Percentiles rank a stretch among this genome's conserved stretches.
Conservation (phyloP, 768 basidiomycete genomes). For the Russula vinacea region DNA sequence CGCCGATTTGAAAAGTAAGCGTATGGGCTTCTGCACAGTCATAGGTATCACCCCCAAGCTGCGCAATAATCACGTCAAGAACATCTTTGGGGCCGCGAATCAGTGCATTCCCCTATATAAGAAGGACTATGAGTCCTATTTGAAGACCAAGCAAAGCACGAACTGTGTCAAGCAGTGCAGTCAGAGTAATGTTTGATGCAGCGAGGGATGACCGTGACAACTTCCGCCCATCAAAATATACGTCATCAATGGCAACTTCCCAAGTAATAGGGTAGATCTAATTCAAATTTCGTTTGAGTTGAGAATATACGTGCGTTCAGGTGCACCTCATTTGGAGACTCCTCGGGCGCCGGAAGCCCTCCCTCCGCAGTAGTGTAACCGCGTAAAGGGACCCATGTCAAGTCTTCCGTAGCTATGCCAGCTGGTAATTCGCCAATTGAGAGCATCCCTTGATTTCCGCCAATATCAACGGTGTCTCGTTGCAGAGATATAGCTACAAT, state of each 20-base stretch:
- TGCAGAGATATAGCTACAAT: conserved; percentile 55
- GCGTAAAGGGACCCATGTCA: conserved; percentile 68
- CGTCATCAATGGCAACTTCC: conserved; percentile 70
- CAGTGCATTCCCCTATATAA: conserved; percentile 64
- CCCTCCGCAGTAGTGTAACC: conserved; percentile 50
- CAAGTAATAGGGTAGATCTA: conserved; percentile 43
- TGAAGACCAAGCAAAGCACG: conserved; percentile 28
- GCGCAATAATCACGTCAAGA: conserved; percentile 44
- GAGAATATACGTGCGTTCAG: not conserved
- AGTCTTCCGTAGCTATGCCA: conserved; percentile 44
- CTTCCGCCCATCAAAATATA: conserved; percentile 63
- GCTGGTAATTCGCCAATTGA: conserved; percentile 64
- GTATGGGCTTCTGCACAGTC: conserved; percentile 60
- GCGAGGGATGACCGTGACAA: conserved; percentile 56
- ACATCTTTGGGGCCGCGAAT: conserved; percentile 73
- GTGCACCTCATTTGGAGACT: conserved; percentile 60
- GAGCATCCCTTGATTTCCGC: conserved; percentile 62
- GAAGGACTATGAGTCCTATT: conserved; percentile 1
- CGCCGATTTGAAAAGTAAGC: conserved; percentile 65
- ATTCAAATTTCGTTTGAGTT: not conserved
- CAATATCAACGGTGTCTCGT: conserved; percentile 63
- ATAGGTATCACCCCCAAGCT: conserved; percentile 47
- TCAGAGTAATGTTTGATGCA: conserved; percentile 48
- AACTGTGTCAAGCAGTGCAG: conserved; percentile 72
- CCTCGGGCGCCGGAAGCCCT: conserved; percentile 53